phyloP scores from a whole-genome alignment of 2,329 filamentous ascomycete genomes.

The Xylogone sp. region DNA sequence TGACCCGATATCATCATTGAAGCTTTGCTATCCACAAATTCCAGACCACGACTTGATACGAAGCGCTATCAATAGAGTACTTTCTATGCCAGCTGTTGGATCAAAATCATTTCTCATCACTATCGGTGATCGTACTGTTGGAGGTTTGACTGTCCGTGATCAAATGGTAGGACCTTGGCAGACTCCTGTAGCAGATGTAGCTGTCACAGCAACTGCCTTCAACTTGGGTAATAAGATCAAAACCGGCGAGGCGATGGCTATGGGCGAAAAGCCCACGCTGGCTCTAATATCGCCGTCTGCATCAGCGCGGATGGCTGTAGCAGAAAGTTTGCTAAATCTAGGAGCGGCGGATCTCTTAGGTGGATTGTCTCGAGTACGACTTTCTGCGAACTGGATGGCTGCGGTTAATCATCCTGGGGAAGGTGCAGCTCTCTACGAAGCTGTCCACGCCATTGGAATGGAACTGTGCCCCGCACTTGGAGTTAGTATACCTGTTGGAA shows the following conservation, averaged over 20 bases:
- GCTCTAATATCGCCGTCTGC: constrained; percentile 87
- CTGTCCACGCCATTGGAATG: constrained; percentile 88
- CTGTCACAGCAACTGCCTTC: constrained; percentile 83
- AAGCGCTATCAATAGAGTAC: constrained; percentile 75
- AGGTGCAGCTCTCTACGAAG: constrained; percentile 87
- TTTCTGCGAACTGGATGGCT: constrained; percentile 99
- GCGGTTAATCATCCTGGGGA: constrained; percentile 92
- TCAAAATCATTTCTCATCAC: constrained; percentile 97
- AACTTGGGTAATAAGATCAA: constrained; percentile 60
- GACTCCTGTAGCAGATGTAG: constrained; percentile 87
- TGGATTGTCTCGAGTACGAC: constrained; percentile 72
- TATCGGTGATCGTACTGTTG: constrained; percentile 89
- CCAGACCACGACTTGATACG: constrained; percentile 38
- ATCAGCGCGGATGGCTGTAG: constrained; percentile 94
- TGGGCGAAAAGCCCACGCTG: constrained; percentile 88
- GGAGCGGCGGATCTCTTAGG: constrained; percentile 66
- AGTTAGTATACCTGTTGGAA: constrained; percentile 91
- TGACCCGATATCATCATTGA: constrained; percentile 63
- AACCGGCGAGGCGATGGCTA: constrained; percentile 94
- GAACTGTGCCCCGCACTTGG: constrained; percentile 87
- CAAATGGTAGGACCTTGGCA: constrained; percentile 98
- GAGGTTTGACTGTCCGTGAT: constrained; percentile 82
- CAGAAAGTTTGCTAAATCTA: constrained; percentile 88
- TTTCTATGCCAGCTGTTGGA: constrained; percentile 84
- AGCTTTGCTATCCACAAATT: constrained; percentile 39